Conservation (phyloP, 768 basidiomycete genomes). For the Pleurotus giganteus region DNA sequence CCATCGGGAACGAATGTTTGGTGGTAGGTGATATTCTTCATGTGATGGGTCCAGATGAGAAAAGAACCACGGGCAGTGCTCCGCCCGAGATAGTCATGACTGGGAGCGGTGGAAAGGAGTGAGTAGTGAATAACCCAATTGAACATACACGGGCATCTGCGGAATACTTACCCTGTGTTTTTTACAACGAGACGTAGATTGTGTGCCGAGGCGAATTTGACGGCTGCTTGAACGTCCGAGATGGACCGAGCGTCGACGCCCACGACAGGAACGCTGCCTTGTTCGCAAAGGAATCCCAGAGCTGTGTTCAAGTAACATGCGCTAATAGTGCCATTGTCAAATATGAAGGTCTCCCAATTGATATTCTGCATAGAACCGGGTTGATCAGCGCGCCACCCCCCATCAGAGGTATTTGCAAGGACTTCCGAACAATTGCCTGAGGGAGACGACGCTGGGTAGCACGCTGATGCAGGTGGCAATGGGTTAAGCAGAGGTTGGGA, state of each 20-base stretch:
- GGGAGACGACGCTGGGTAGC: slow-evolving; percentile 34
- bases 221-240: slow-evolving; percentile 35
- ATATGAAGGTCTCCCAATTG: slow-evolving; percentile 31
- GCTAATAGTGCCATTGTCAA: slow-evolving; percentile 44
- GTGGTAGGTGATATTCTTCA: slow-evolving; percentile 35
- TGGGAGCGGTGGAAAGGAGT: slow-evolving; percentile 4
- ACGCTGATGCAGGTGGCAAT: slow-evolving; percentile 35
- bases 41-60: slow-evolving; percentile 38
- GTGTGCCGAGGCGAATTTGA: slow-evolving; percentile 26
- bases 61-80: slow-evolving; percentile 36
- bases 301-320: slow-evolving; percentile 49
- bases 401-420: slow-evolving; percentile 23
- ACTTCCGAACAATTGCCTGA: slow-evolving; percentile 38
- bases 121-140: neutral
- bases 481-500: slow-evolving; percentile 45
- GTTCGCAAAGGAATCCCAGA: slow-evolving; percentile 36
- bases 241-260: slow-evolving; percentile 38
- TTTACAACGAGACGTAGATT: slow-evolving; percentile 28
- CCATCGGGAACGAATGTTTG: slow-evolving; percentile 29
- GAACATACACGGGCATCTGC: neutral
- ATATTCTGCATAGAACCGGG: slow-evolving; percentile 36
- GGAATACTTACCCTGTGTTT: slow-evolving; percentile 15
- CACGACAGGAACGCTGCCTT: slow-evolving; percentile 40
- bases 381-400: slow-evolving; percentile 38
- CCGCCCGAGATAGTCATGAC: slow-evolving; percentile 38